Conservation (phyloP, 371 early-diverging fungal genomes). For the Mycotypha africana region DNA sequence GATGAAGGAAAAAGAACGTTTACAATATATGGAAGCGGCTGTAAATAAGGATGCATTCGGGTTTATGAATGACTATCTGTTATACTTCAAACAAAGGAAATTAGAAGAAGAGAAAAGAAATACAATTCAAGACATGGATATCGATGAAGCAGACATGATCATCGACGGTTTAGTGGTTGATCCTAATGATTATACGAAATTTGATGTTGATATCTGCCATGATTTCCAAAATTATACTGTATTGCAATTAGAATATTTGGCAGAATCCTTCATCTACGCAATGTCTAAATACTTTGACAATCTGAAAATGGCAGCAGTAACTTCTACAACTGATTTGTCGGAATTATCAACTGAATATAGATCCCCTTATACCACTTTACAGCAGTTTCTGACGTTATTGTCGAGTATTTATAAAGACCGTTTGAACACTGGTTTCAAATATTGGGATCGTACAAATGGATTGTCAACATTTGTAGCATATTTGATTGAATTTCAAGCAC, state of each 20-base stretch:
- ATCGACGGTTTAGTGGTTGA: constrained; percentile 22
- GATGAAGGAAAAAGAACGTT: constrained; percentile 57
- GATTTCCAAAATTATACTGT: constrained; percentile 38
- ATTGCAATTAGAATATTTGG: constrained; percentile 37
- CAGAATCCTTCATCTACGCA: constrained; percentile 43
- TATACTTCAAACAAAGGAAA: constrained; percentile 21
- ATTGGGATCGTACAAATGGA: constrained; percentile 58
- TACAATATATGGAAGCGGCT: constrained; percentile 48
- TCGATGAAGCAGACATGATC: constrained; percentile 13
- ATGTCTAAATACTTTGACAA: constrained; percentile 30
- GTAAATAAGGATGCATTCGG: constrained; percentile 51
- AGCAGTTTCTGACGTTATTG: constrained; percentile 57
- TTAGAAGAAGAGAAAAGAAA: background rate
- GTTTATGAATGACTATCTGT: constrained; percentile 29
- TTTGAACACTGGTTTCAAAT: constrained; percentile 66
- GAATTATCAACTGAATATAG: too few relatives aligned
- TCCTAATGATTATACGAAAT: constrained; percentile 19
- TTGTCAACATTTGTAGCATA: constrained; percentile 70
- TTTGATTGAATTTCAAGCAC: constrained; percentile 39
- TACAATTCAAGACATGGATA: constrained; percentile 1
- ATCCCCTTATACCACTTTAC: constrained; percentile 38
- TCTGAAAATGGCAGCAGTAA: background rate
- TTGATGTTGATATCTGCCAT: constrained; percentile 2
- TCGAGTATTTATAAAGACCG: constrained; percentile 63
- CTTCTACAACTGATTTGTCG: background rate